Percentiles rank a stretch among this genome's conserved stretches.
These are phyloP conservation scores for Coemansia sp. DNA, from an alignment of 192 early-diverging fungal species.

Conservation along the genomic window DNA sequence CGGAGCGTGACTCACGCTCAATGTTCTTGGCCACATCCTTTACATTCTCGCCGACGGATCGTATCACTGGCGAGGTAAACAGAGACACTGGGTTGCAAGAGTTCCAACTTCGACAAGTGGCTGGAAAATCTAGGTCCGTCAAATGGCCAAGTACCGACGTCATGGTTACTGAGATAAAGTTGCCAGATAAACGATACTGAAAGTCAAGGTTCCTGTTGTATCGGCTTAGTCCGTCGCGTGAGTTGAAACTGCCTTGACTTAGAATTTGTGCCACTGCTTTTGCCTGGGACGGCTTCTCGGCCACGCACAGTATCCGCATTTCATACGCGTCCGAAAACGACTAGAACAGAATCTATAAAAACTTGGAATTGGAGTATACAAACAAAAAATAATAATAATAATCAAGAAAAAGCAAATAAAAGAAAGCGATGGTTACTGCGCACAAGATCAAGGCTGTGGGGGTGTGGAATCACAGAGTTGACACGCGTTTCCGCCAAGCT, in stretches of 20 bases:
- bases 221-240: conserved; percentile 41
- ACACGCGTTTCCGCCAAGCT: not conserved
- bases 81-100: conserved; percentile 57
- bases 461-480: no score
- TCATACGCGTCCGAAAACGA: not conserved
- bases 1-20: conserved; percentile 56
- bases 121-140: conserved; percentile 64
- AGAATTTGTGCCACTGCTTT: conserved; percentile 80
- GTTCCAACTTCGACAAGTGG: conserved; percentile 62
- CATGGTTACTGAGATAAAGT: conserved; percentile 68
- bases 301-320: conserved; percentile 91
- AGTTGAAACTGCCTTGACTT: conserved; percentile 51
- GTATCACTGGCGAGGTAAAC: conserved; percentile 69
- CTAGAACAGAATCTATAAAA: not conserved
- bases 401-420: conserved; percentile 5
- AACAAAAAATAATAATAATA: not conserved
- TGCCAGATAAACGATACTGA: conserved; percentile 57
- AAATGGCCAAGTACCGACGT: conserved; percentile 85
- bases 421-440: conserved; percentile 1
- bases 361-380: conserved; percentile 3
- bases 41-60: conserved; percentile 43
- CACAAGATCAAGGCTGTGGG: not conserved
- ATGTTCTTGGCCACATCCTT: conserved; percentile 67
- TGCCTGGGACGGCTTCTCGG: conserved; percentile 91
- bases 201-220: conserved; percentile 87